phyloP scores from a whole-genome alignment of 2,329 filamentous ascomycete species.

The Dothiorella sarmentorum region DNA sequence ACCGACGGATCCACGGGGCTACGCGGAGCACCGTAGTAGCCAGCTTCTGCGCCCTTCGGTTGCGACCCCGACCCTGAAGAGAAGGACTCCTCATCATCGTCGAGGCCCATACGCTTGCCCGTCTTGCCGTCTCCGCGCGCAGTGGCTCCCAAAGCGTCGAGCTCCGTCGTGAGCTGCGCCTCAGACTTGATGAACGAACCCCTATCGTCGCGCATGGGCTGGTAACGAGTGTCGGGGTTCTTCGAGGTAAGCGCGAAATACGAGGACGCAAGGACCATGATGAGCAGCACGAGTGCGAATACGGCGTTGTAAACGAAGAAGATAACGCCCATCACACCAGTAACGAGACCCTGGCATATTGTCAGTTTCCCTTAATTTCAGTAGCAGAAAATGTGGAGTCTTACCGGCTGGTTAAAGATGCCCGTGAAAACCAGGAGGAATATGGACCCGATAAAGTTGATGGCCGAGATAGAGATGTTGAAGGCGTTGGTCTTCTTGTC shows the following conservation, averaged over 20 bases:
- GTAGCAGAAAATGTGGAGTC: slow-evolving; percentile 26
- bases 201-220: slow-evolving; percentile 93
- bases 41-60: slow-evolving; percentile 42
- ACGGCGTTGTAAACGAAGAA: slow-evolving; percentile 85
- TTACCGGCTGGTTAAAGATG: slow-evolving; percentile 76
- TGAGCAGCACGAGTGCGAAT: slow-evolving; percentile 75
- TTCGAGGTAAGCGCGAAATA: slow-evolving; percentile 80
- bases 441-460: slow-evolving; percentile 89
- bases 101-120: slow-evolving; percentile 58
- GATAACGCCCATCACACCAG: slow-evolving; percentile 82
- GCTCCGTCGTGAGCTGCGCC: slow-evolving; percentile 79
- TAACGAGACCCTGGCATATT: slow-evolving; percentile 65
- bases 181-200: slow-evolving; percentile 98
- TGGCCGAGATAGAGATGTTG: slow-evolving; percentile 85
- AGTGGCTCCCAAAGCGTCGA: slow-evolving; percentile 84
- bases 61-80: slow-evolving; percentile 52
- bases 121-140: slow-evolving; percentile 70
- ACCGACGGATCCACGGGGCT: slow-evolving; percentile 49
- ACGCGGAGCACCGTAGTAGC: slow-evolving; percentile 40
- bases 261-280: slow-evolving; percentile 77
- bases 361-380: slow-evolving; percentile 21
- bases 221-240: slow-evolving; percentile 92
- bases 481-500: slow-evolving; percentile 97
- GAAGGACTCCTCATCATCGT: slow-evolving; percentile 69
- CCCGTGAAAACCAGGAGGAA: slow-evolving; percentile 86